Base-by-base conservation (phyloP, 805 yeast species). In the Wickerhamomyces queroliae region DNA sequence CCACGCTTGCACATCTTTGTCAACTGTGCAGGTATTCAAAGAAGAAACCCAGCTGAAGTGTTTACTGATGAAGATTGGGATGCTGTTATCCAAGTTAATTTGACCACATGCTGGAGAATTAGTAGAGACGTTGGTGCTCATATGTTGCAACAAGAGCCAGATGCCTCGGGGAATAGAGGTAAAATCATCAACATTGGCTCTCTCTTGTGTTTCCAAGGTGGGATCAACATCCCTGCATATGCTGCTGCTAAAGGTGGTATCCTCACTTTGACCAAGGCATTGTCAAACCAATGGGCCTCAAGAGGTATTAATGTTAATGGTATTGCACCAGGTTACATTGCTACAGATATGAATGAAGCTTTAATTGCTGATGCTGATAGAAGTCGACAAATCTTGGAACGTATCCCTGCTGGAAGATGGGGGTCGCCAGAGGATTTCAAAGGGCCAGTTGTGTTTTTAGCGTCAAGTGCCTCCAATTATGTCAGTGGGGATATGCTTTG, bases 331-430 rank as follows among this genome's bases (percentile, higher is more conserved):
- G 74, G 75, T 7, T 69, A 64, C 40, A 59, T 69, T 45, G 50
- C 50, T 19, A 69, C 75, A 4, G 65, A 66, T 35, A 64, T 68
- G 69, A 68, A 67, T 30, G 42, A 45, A 7, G 54, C 47, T 2
- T 38, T 64, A 35, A 44, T 53, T 10, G 45, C 47, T 8, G 53
- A 61, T 43, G 47, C 46, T 9, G 49, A 31, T 1, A 63, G 49
- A 28, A 46, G 48, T n/a, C 36, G 52, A 17, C 51, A 53, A 35
- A 56, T 69, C 35, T 27, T 55, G 35, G 62, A 51, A 36, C 58
- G 72, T 35, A 67, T 67, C 39, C 75, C 76, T 7, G 59, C 58
- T 11, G 66, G 61, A 7, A 52, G 74, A 47, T 70, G 72, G 72
- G 74, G 75, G 9, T 42, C 38, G 6, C 67, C 72, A 3, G 69